Evolutionary conservation across 345 rosid species (phyloP).

Genomic region (Erucastrum elatum): DNA sequence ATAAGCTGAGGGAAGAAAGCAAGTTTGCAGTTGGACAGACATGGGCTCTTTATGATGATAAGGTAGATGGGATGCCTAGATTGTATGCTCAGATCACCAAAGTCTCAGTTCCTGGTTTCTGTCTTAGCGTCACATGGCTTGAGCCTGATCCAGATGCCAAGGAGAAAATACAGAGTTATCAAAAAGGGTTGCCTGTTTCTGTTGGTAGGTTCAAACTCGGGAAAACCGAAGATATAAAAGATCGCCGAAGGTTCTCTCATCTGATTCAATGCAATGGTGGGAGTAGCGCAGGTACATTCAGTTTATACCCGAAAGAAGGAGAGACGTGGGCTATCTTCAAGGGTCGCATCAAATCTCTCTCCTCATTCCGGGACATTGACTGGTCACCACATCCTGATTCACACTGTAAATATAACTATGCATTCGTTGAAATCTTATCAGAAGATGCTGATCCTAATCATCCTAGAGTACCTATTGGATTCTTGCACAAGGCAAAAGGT

Average conservation of each 20-base stretch:
- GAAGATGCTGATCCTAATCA: conserved; percentile 43
- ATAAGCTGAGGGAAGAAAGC: conserved; percentile 42
- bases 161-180: conserved; percentile 44
- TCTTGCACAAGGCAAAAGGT: conserved; percentile 67
- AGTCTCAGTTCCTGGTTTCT: conserved; percentile 45
- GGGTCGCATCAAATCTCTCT: neutral
- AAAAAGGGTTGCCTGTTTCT: conserved; percentile 50
- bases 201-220: conserved; percentile 68
- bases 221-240: conserved; percentile 31
- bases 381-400: conserved; percentile 45
- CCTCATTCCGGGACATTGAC: conserved; percentile 40
- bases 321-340: conserved; percentile 77
- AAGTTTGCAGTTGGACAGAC: conserved; percentile 59
- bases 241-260: conserved; percentile 65
- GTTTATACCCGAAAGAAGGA: conserved; percentile 61
- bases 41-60: conserved; percentile 75
- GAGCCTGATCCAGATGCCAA: conserved; percentile 60
- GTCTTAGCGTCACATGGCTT: conserved; percentile 61
- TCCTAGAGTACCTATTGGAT: conserved; percentile 38
- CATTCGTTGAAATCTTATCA: neutral
- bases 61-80: conserved; percentile 68
- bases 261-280: conserved; percentile 45
- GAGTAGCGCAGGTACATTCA: conserved; percentile 26
- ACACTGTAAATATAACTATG: conserved; percentile 51
- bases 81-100: conserved; percentile 67